phyloP scores from a whole-genome alignment of 441 rosid species.

The Omphalea diandra region DNA sequence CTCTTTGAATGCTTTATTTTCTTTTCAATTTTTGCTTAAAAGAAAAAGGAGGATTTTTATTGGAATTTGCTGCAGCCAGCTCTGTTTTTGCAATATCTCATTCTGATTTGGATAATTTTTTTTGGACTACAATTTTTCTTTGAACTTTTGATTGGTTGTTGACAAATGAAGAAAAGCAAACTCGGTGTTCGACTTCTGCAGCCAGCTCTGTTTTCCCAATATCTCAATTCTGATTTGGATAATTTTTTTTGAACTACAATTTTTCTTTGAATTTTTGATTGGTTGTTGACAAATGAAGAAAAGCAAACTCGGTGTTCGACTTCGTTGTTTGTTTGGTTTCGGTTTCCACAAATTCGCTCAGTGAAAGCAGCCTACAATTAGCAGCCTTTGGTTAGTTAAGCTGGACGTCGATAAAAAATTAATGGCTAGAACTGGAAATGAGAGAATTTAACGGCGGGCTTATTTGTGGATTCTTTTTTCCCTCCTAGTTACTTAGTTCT shows the following conservation, averaged over 20 bases:
- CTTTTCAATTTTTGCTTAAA: not conserved
- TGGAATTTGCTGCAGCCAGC: not conserved
- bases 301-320: not conserved
- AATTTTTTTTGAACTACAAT: not conserved
- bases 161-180: not conserved
- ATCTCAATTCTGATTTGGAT: not conserved
- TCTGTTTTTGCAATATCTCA: not conserved
- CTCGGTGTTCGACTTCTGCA: not conserved
- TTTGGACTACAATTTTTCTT: not conserved
- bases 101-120: not conserved
- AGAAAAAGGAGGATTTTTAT: no score
- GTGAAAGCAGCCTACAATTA: not conserved
- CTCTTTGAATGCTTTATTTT: not conserved
- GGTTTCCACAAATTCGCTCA: not conserved
- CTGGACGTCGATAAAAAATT: not conserved
- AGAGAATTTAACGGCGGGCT: not conserved
- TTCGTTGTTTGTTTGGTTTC: not conserved
- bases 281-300: not conserved
- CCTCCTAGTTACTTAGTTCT: no score
- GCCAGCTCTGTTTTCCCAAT: not conserved
- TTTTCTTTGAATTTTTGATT: not conserved
- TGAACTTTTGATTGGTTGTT: conserved; percentile 3
- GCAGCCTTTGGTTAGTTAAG: not conserved
- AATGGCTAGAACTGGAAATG: not conserved
- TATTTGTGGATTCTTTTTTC: not conserved